Evolutionary conservation across 2,329 filamentous ascomycete species (phyloP).

Genomic region (Diaporthe ampelina): DNA sequence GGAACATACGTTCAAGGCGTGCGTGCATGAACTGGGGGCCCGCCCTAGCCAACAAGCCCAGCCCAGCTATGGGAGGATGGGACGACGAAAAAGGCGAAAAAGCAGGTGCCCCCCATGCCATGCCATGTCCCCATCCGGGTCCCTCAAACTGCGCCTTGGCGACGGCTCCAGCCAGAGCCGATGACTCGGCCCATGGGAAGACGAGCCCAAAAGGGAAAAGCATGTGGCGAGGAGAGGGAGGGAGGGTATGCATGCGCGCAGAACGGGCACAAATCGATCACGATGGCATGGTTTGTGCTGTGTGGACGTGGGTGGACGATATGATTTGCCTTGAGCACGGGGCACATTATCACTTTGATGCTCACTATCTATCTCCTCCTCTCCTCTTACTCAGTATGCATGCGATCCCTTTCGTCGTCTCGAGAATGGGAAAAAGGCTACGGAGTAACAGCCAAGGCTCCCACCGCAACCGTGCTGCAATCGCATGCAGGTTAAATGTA

Average conservation of each 20-base stretch:
- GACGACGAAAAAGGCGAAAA: neutral
- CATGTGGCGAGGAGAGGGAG: neutral
- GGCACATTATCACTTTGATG: neutral
- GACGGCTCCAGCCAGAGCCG: constrained; percentile 20
- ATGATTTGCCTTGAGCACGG: constrained; percentile 15
- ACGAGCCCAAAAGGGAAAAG: neutral
- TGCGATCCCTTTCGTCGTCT: neutral
- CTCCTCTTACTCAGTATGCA: too few species aligned
- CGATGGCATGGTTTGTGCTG: neutral
- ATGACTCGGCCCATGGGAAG: constrained; percentile 4
- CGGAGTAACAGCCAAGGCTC: constrained; percentile 24
- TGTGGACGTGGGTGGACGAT: too few species aligned
- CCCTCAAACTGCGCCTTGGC: constrained; percentile 13
- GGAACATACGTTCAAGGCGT: neutral
- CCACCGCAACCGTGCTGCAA: neutral
- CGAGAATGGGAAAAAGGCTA: neutral
- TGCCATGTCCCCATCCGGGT: too few species aligned
- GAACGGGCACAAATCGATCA: neutral
- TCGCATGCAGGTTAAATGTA: neutral
- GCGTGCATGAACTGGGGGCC: constrained; percentile 19
- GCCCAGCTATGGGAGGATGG: neutral
- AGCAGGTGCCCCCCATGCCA: too few species aligned
- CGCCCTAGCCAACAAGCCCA: neutral
- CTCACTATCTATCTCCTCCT: neutral
- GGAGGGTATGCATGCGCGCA: neutral